A percentile compares a stretch with the other conserved stretches of the same genome.
Conservation (phyloP, 352 stramenopile species). For the Globisporangium cederbergense region DNA sequence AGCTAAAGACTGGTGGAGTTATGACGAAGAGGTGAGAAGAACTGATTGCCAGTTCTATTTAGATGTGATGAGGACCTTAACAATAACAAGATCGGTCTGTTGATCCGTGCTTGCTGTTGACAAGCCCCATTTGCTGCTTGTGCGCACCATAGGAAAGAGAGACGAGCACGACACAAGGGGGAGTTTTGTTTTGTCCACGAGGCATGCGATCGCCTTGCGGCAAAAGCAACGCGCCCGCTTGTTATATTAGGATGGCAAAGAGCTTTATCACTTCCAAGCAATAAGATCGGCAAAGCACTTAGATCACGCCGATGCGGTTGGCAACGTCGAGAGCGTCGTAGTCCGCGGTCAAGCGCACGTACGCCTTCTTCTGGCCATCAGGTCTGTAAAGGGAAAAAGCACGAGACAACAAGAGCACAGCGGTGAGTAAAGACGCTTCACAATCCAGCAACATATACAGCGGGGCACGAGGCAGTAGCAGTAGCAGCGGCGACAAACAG, state of each 20-base stretch:
- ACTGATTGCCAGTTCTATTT: constrained; percentile 12
- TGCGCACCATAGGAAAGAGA: too few relatives aligned
- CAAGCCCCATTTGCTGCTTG: not conserved
- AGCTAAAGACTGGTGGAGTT: constrained; percentile 1
- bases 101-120: not conserved
- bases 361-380: constrained; percentile 99
- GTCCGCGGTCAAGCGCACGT: constrained; percentile 98
- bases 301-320: constrained; percentile 99
- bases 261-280: constrained; percentile 39
- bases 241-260: constrained; percentile 65
- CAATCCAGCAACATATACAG: constrained; percentile 17
- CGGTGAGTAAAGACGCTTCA: constrained; percentile 20
- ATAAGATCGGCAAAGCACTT: constrained; percentile 56
- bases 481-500: not conserved
- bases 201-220: constrained; percentile 11
- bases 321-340: constrained; percentile 99
- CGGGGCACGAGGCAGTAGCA: constrained; percentile 26
- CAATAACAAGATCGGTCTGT: constrained; percentile 3
- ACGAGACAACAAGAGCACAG: constrained; percentile 23
- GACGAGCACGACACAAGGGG: not conserved
- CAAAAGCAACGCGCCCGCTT: constrained; percentile 13
- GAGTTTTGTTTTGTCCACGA: constrained; percentile 10
- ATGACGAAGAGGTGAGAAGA: constrained; percentile 2
- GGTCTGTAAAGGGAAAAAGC: constrained; percentile 71
- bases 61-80: constrained; percentile 6